Base-by-base conservation (phyloP, 2,329 filamentous ascomycete species). In the Monilinia polystroma region DNA sequence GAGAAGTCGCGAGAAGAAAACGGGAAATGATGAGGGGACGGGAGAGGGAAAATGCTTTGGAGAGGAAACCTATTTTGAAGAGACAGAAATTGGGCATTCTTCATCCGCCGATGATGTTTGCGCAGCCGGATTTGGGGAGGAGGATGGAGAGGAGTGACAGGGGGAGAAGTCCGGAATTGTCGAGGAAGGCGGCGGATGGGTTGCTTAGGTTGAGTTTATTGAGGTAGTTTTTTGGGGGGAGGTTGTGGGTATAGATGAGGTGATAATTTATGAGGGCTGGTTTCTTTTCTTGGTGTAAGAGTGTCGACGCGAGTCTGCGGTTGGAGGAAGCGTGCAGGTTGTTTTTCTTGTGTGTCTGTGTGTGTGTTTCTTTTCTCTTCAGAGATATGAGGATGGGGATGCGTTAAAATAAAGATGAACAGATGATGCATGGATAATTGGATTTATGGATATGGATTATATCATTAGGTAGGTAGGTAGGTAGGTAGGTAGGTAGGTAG, bases 171-270 rank as follows among this genome's bases (percentile, higher is more conserved):
- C n/a, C 20, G 3, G 26, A 80, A 29, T 70, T 82, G 62, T 79
- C 79, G 60, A 83, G 80, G 4, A 78, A 80, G 55, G 84, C 84
- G 11, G 84, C 81, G 16, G 82, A 81, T 72, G 84, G 82, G 10
- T 73, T 88, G 70, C 72, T 86, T 68, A 82, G 70, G 56, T 66
- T 74, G 66, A 73, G 70, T 49, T 49, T 60, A 35, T 49, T 49
- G 43, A 60, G 57, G 45, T 49, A 35, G 20, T 23, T 35, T n/a
- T 18, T 20, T 5, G 20, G 23, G 29, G 38, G 26, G 26, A n/a
- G 23, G 43, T 18, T 3, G 11, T 32, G n/a, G 5, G 23, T 29
- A 11, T 8, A 20, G 49, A 43, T 43, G 41, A 16, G 41, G 32
- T 35, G 32, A 35, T 35, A 8, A 8, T 35, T 8, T 35, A 43